These are phyloP conservation scores for Cladosporium sp. DNA, from an alignment of 2,329 filamentous ascomycete species.

Conservation along the genomic window DNA sequence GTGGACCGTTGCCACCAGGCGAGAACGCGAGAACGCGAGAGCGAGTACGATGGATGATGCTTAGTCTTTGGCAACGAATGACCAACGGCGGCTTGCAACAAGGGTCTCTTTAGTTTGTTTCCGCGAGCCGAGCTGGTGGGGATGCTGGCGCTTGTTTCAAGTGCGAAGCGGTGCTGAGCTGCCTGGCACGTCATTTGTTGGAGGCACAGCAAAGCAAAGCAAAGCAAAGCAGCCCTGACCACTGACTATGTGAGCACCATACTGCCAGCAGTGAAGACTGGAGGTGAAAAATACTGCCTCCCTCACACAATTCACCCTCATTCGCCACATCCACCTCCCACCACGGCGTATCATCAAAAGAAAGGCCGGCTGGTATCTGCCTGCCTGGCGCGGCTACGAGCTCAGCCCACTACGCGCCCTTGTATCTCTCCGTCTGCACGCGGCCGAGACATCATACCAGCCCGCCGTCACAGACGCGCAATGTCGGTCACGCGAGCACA, in stretches of 20 bases:
- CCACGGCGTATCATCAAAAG: constrained; percentile 9
- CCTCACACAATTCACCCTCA: background rate
- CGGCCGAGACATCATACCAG: constrained; percentile 20
- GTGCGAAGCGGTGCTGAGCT: background rate
- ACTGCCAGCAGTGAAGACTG: background rate
- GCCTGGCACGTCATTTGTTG: constrained; percentile 3
- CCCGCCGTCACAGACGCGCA: constrained; percentile 21
- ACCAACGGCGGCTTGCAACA: background rate
- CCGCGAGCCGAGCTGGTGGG: constrained; percentile 12
- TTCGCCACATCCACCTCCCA: background rate
- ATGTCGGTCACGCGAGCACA: constrained; percentile 17
- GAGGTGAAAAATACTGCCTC: background rate
- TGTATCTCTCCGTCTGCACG: constrained; percentile 18
- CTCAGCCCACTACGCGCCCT: background rate
- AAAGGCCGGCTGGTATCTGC: constrained; percentile 11
- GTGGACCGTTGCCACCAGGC: background rate
- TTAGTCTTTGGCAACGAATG: background rate
- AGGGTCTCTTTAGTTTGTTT: constrained; percentile 9
- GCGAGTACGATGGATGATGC: background rate
- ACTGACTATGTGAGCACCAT: background rate
- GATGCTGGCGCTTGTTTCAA: constrained; percentile 10
- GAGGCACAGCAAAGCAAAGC: background rate
- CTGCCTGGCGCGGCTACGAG: constrained; percentile 6
- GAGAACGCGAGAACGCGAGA: background rate
- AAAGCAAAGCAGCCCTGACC: too few species aligned